Conservation (phyloP, 2,329 filamentous ascomycete genomes). For the Metarhizium anisopliae region DNA sequence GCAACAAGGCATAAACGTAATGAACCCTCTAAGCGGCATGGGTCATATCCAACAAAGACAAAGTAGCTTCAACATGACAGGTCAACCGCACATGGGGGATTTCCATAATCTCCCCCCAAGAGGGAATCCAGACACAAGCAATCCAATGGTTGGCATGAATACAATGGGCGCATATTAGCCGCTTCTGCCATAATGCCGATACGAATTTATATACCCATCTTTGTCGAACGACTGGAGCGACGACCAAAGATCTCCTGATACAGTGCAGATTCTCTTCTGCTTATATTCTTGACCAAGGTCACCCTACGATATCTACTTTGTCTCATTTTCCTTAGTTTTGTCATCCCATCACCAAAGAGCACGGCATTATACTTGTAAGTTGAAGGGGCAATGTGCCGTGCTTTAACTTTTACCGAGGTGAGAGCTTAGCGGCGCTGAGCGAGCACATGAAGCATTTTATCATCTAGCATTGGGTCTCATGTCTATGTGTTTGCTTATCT, state of each 20-base stretch:
- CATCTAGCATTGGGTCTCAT: background rate
- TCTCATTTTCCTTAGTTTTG: background rate
- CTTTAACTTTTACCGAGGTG: background rate
- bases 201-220: constrained; percentile 16
- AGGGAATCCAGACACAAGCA: constrained; percentile 27
- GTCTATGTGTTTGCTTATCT: background rate
- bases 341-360: background rate
- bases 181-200: constrained; percentile 8
- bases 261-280: background rate
- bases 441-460: background rate
- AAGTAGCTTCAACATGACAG: constrained; percentile 22
- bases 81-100: constrained; percentile 25
- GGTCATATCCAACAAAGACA: constrained; percentile 20
- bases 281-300: background rate
- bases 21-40: constrained; percentile 20
- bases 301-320: background rate
- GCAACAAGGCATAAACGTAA: constrained; percentile 19
- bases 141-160: constrained; percentile 17
- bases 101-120: constrained; percentile 43
- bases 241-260: background rate
- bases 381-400: background rate
- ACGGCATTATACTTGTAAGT: background rate
- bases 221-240: background rate
- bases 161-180: constrained; percentile 12
- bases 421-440: background rate